Evolutionary conservation across 495 filamentous ascomycete species (phyloP).

Genomic region (Aspergillus saccharolyticus): DNA sequence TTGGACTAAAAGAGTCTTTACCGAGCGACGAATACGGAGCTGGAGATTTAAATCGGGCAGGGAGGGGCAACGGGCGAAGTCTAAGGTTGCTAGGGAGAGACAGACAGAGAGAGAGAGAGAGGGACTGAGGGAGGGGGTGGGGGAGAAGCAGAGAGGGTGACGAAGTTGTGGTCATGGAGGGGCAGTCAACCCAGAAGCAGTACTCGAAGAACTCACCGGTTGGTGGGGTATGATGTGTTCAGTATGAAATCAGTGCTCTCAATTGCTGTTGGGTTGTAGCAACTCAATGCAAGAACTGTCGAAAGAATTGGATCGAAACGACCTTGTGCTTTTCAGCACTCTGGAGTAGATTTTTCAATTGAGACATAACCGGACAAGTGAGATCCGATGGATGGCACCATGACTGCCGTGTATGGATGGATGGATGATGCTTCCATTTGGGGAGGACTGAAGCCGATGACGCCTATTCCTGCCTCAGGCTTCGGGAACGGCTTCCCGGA

Average conservation of each 20-base stretch:
- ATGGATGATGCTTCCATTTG: constrained; percentile 7
- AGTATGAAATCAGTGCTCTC: constrained; percentile 23
- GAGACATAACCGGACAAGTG: background rate
- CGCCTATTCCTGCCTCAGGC: constrained; percentile 4
- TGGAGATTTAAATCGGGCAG: constrained; percentile 14
- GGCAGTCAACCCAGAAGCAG: background rate
- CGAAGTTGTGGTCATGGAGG: constrained; percentile 6
- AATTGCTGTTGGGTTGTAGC: constrained; percentile 1
- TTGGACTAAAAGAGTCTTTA: constrained; percentile 14
- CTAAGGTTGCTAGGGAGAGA: constrained; percentile 1
- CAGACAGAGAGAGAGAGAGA: background rate
- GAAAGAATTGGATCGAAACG: constrained; percentile 8
- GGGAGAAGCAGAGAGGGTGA: background rate
- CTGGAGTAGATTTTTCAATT: too few species aligned
- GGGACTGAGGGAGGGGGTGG: background rate
- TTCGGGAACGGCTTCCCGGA: constrained; percentile 19
- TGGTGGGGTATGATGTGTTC: constrained; percentile 29
- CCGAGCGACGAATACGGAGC: constrained; percentile 28
- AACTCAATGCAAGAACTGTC: background rate
- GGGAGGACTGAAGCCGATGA: constrained; percentile 17
- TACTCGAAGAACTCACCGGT: constrained; percentile 29
- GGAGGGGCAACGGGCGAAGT: constrained; percentile 17
- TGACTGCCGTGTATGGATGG: too few species aligned
- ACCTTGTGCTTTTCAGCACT: too few species aligned
- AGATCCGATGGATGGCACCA: constrained; percentile 24